Evolutionary conservation across 2,329 filamentous ascomycete species (phyloP), one percentile per base, ranked within the genome.

Genomic region (Colletotrichum noveboracense): DNA sequence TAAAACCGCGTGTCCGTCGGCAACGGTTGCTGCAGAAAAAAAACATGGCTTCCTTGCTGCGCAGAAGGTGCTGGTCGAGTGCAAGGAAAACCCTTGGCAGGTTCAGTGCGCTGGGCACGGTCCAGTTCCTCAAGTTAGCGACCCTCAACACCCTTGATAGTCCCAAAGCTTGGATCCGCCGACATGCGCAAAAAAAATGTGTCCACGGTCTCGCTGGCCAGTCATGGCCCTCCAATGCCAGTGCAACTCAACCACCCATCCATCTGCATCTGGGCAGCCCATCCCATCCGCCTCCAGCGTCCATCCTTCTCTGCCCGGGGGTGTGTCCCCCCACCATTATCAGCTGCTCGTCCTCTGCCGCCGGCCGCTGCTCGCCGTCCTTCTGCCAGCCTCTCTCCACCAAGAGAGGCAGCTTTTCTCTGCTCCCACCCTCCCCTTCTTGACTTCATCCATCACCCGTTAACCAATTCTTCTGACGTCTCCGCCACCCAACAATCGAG

Each of bases 371-470:
- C 26, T 26, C 21, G 56, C 21, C 30, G 43, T 64, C 56, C 43
- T 43, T 76, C 64, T 21, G 43, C 74, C 70, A 74, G 74, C 74
- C 74, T 75, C 73, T 76, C 70, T 74, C 74, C 74, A 69, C 70
- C 74, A 66, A 24, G 58, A 76, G 70, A 74, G 74, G 70, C 70
- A 76, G 70, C 48, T 74, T 76, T 66, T 69, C 69, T 52, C 65
- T 76, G 58, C 58, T 76, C 18, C 65, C 64, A 65, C 64, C 58
- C 65, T 61, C 58, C 18, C 24, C n/a, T 60, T 60, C 18, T 48
- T 21, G 32, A 62, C 69, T 38, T 68, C 32, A 61, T 32, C 21
- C 73, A 64, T 30, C 68, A 12, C 34, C 43, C 24, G 28, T 18
- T 18, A 65, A 18, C 43, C 43, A 52, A 52, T 28, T 13, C 60